phyloP scores from a whole-genome alignment of 2,329 filamentous ascomycete species.

The Fusarium chlamydosporum region DNA sequence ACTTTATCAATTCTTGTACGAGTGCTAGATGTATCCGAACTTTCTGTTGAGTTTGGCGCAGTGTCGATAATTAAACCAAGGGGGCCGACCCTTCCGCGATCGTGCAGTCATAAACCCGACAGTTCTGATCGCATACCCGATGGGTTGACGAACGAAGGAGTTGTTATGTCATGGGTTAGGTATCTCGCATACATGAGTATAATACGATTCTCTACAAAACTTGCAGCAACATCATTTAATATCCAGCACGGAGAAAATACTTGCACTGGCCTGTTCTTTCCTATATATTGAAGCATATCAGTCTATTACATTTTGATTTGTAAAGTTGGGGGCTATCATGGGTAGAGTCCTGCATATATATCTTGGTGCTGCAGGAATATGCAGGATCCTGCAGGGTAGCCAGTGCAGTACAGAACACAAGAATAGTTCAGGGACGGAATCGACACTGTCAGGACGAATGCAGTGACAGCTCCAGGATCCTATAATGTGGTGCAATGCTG shows the following conservation, averaged over 20 bases:
- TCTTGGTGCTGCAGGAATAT: background rate
- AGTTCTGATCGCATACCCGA: too few species aligned
- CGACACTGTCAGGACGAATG: background rate
- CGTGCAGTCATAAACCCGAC: too few species aligned
- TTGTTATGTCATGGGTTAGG: background rate
- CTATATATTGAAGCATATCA: too few species aligned
- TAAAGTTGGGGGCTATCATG: background rate
- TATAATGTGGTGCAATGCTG: too few species aligned
- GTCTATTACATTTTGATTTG: too few species aligned
- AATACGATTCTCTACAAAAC: too few species aligned
- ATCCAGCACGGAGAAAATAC: too few species aligned
- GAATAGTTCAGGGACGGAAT: background rate
- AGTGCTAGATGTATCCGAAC: background rate
- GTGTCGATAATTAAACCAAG: too few species aligned
- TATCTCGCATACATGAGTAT: background rate
- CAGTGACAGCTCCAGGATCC: background rate
- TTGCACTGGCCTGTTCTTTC: too few species aligned
- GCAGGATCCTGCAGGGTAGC: slow-evolving; percentile 4
- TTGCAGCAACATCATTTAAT: background rate
- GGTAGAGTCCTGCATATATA: background rate
- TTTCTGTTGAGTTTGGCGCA: background rate
- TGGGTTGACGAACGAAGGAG: too few species aligned
- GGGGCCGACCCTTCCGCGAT: too few species aligned
- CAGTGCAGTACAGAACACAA: background rate
- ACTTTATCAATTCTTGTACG: background rate